Conservation (phyloP, 208 protist species). For the Herpetomonas tarakana region DNA sequence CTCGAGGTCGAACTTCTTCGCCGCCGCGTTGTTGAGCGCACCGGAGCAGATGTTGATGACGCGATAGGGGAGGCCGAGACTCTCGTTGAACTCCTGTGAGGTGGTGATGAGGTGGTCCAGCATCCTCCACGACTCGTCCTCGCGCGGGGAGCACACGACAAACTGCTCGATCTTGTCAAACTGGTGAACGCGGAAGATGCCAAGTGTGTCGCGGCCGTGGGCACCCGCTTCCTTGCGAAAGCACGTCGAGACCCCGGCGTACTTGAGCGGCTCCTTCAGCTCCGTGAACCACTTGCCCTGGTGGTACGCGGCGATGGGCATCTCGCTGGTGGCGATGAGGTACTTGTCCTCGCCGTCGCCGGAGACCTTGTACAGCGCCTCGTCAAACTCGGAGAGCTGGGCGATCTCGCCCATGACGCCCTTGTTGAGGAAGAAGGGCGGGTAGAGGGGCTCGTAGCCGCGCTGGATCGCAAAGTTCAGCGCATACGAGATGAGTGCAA, state of each 20-base stretch:
- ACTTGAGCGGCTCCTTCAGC: conserved; percentile 92
- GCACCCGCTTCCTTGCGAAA: conserved; percentile 99
- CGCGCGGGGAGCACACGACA: conserved; percentile 86
- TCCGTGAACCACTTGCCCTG: conserved; percentile 92
- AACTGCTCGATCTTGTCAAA: conserved; percentile 98
- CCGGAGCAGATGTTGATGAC: conserved; percentile 95
- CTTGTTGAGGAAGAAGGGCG: conserved; percentile 99
- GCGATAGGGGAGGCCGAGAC: conserved; percentile 92
- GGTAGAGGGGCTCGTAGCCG: conserved; percentile 96
- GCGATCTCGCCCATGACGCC: conserved; percentile 96
- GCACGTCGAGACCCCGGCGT: conserved; percentile 98
- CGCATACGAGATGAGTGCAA: conserved; percentile 98
- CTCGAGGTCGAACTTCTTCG: conserved; percentile 99
- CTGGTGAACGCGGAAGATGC: conserved; percentile 97
- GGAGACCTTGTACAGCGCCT: conserved; percentile 98
- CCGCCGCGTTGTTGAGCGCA: conserved; percentile 99
- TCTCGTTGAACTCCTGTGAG: conserved; percentile 94
- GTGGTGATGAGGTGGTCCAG: conserved; percentile 92
- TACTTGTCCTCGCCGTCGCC: conserved; percentile 99
- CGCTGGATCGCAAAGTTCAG: conserved; percentile 93
- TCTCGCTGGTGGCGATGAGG: conserved; percentile 99
- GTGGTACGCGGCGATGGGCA: conserved; percentile 98
- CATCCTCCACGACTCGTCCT: conserved; percentile 87
- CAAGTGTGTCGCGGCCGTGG: conserved; percentile 94
- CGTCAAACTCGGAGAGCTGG: conserved; percentile 99